Conservation (phyloP, 1,139 yeast species). For the Scheffersomyces cryptocercus region DNA sequence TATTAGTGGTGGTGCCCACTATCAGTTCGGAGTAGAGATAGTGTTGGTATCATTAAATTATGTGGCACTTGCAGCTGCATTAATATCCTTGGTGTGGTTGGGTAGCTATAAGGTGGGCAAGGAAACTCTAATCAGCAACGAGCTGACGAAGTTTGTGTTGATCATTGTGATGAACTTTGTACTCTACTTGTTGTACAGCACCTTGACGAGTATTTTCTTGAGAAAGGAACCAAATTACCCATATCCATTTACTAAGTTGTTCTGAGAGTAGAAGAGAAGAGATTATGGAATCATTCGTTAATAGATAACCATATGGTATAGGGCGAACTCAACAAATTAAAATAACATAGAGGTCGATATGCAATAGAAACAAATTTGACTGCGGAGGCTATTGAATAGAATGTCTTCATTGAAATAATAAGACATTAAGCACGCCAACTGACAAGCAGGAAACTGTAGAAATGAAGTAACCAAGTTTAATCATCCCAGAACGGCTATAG, state of each 20-base stretch:
- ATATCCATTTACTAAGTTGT: conserved; percentile 32
- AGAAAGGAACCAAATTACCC: conserved; percentile 47
- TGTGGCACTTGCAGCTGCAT: conserved; percentile 37
- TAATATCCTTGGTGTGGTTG: conserved; percentile 39
- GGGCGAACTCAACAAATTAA: too few relatives aligned
- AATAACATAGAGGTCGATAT: too few relatives aligned
- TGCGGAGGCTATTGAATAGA: too few relatives aligned
- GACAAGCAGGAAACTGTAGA: too few relatives aligned
- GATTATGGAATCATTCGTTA: too few relatives aligned
- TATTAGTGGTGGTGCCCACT: conserved; percentile 62
- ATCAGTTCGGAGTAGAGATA: conserved; percentile 72
- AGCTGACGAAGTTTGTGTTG: conserved; percentile 16
- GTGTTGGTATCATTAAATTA: conserved; percentile 53
- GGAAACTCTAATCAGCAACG: conserved; percentile 15
- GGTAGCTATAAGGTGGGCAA: conserved; percentile 32
- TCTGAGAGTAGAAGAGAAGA: conserved; percentile 14
- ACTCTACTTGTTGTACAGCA: conserved; percentile 35
- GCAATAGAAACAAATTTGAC: too few relatives aligned
- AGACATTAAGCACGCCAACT: too few relatives aligned
- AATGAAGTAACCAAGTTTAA: too few relatives aligned
- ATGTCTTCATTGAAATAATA: too few relatives aligned
- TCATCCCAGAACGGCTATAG: too few relatives aligned
- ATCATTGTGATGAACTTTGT: conserved; percentile 19
- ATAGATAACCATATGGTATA: too few relatives aligned
- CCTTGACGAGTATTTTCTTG: conserved; percentile 40